These are phyloP conservation scores for Fusarium decemcellulare DNA, from an alignment of 2,329 filamentous ascomycete genomes.

Conservation along the genomic window DNA sequence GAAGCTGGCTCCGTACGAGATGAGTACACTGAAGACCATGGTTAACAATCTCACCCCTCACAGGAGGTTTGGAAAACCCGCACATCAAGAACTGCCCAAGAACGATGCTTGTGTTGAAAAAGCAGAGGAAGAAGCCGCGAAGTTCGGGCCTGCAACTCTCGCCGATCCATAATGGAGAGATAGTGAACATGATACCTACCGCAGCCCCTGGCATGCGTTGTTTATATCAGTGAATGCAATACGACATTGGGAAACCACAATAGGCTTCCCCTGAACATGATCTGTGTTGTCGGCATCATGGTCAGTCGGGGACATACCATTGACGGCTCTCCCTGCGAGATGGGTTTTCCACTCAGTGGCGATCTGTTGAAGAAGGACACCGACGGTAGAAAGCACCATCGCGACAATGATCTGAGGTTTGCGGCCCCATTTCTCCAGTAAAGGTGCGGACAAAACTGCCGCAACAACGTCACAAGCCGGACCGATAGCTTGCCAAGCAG, in stretches of 20 bases:
- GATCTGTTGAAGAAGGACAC: slow-evolving; percentile 49
- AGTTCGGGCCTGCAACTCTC: slow-evolving; percentile 54
- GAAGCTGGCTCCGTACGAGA: slow-evolving; percentile 38
- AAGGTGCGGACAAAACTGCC: slow-evolving; percentile 45
- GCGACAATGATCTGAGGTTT: slow-evolving; percentile 48
- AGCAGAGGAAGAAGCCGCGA: slow-evolving; percentile 55
- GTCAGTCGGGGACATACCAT: slow-evolving; percentile 24
- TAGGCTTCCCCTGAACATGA: no score
- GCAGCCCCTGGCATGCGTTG: slow-evolving; percentile 39
- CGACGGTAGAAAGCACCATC: slow-evolving; percentile 43
- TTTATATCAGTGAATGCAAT: no score
- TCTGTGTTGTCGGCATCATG: no score
- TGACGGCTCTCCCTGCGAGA: slow-evolving; percentile 46
- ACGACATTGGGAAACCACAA: no score
- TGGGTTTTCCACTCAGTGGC: slow-evolving; percentile 47
- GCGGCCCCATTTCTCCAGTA: slow-evolving; percentile 51
- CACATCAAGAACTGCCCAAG: slow-evolving; percentile 50
- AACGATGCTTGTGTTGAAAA: slow-evolving; percentile 56
- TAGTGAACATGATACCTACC: slow-evolving; percentile 54
- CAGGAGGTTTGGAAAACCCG: neutral
- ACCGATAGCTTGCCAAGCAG: slow-evolving; percentile 50
- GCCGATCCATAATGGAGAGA: slow-evolving; percentile 56
- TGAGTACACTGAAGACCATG: slow-evolving; percentile 26
- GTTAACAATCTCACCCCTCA: neutral
- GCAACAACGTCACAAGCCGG: slow-evolving; percentile 46